A percentile compares a stretch with the other conserved stretches of the same genome.
phyloP scores from a whole-genome alignment of 805 yeast species.

The Yarrowia yakushimensis region DNA sequence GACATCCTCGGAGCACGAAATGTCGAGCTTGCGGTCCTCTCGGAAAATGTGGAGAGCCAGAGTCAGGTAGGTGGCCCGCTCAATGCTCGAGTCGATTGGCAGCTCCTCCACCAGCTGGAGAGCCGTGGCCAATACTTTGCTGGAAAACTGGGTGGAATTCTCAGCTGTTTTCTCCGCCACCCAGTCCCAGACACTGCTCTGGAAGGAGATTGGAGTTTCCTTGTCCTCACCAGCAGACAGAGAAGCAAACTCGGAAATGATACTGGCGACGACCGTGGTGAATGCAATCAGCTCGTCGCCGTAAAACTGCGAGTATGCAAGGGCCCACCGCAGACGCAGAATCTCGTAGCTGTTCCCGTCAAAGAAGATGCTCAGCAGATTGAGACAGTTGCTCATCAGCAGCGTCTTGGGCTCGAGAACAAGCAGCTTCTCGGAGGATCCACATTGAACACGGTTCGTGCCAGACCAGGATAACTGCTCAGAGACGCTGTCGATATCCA shows the following conservation, averaged over 20 bases:
- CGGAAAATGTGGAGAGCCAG: constrained; percentile 13
- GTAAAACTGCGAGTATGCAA: constrained; percentile 18
- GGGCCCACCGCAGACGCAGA: constrained; percentile 13
- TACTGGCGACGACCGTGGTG: constrained; percentile 1
- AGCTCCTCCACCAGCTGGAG: background rate
- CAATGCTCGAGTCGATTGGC: constrained; percentile 2
- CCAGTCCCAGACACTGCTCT: constrained; percentile 17
- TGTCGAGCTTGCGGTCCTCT: constrained; percentile 15
- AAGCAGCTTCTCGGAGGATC: background rate
- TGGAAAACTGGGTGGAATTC: background rate
- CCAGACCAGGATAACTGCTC: background rate
- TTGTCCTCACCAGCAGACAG: background rate
- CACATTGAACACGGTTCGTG: background rate
- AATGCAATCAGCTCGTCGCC: background rate
- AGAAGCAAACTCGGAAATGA: background rate
- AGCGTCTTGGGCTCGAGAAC: constrained; percentile 4
- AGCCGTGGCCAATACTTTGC: background rate
- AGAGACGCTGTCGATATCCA: background rate
- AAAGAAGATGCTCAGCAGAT: constrained; percentile 17
- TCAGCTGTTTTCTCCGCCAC: background rate
- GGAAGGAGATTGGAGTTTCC: background rate
- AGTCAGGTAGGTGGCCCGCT: background rate
- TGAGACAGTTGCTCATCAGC: constrained; percentile 9
- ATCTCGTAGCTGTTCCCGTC: constrained; percentile 14
- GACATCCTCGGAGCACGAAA: background rate